Evolutionary conservation across 306 rosid genomes (phyloP), one percentile per base, ranked within the genome.

Genomic region (Adenanthera pavonina): DNA sequence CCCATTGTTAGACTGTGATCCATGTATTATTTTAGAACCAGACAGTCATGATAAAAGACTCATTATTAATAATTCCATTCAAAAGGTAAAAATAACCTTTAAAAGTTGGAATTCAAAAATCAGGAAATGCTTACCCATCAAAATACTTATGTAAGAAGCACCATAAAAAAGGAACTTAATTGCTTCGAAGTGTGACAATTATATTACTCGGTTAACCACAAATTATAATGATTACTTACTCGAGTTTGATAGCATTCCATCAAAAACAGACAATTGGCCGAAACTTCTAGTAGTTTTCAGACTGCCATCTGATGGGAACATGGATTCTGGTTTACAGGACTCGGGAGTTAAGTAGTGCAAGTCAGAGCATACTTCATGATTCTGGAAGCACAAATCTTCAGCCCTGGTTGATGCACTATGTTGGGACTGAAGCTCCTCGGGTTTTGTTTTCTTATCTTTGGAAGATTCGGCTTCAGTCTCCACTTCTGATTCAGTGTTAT

Each of bases 391-490:
- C 88, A 91, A 40, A 60, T 90, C 95, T 68, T 90, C 90, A 35
- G 88, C 77, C 78, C 89, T 71, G 67, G 86, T 69, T 64, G 83
- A 78, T 48, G 83, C 82, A 78, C 81, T 78, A 48, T 82, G 92
- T 47, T 87, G 94, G 75, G 92, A 87, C 20, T 80, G 91, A 86
- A 88, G 78, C 19, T 90, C 96, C 81, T 87, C 90, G 5, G 91
- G 89, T 76, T 86, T 92, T 49, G 94, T 89, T 80, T 92, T 92
- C 87, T 86, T 95, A 78, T 95, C 99, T 84, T 95, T 95, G 1
- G 97, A 90, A 3, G 95, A 95, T 60, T 95, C 97, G 35, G 85
- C 93, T 62, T 95, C 97, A 10, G 97, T 88, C 80, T 94, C 99
- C 65, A 88, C 89, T 84, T 95, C 98, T 40, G 97, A 92, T 87